Base-by-base conservation (phyloP, 2,329 filamentous ascomycete species). In the Elsinoe arachidis region DNA sequence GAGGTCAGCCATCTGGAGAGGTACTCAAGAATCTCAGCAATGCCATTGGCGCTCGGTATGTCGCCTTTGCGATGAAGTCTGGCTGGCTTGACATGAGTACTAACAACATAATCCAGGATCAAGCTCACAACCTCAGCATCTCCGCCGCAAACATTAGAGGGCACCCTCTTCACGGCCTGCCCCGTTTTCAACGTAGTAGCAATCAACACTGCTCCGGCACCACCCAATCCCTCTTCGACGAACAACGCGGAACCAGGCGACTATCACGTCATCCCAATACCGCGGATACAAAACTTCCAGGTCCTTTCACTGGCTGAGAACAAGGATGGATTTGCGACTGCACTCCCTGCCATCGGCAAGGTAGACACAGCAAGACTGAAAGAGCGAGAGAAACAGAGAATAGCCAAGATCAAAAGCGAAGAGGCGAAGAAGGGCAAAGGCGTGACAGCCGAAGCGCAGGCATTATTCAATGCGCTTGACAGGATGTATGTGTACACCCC, bases 31-130 rank as follows among this genome's bases (percentile, higher is more conserved):
- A 76, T 54, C 70, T 85, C 66, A 79, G 76, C 68, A 81, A 79
- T 69, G 79, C 79, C 52, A 78, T 85, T 67, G 83, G 83, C 62
- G 79, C 80, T 62, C 78, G 80, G 82, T 84, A 75, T 69, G 79
- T 69, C 21, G 12, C 33, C 52, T 3, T 21, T 12, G 17, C 15
- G 6, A 30, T 55, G 17, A 30, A 30, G 7, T 30, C 34, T 19
- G 2, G 34, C 35, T 51, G 35, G 23, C 15, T 17, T 34, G 17
- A 23, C 33, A 23, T 5, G 7, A 26, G 14, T 37, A 38, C n/a
- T 44, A 10, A 38, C 26, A 43, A 19, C 26, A 34, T 55, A 47
- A 30, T 19, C 37, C 67, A 84, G 82, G 59, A 74, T 85, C 65
- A 81, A 79, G 63, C 69, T 85, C 62, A 82, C 76, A 57, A 83